phyloP scores from a whole-genome alignment of 129 eudicot species.

The Lonicera japonica region DNA sequence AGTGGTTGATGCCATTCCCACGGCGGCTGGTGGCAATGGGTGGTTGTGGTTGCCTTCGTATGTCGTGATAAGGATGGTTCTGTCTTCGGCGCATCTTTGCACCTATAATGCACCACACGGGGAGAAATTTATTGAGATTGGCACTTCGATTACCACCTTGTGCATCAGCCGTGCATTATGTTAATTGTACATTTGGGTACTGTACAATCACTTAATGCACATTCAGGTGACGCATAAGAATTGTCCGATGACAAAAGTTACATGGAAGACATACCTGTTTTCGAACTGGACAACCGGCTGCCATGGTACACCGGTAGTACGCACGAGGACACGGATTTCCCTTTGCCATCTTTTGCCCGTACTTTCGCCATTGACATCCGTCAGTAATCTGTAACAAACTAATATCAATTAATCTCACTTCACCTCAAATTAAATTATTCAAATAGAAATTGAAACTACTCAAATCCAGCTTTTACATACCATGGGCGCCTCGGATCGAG shows the following conservation, averaged over 20 bases:
- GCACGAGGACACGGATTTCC: constrained; percentile 74
- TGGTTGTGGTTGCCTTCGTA: constrained; percentile 46
- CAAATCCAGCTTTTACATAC: constrained; percentile 12
- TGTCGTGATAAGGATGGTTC: constrained; percentile 32
- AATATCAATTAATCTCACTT: neutral
- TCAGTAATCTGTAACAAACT: constrained; percentile 34
- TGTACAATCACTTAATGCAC: too few species aligned
- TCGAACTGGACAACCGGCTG: constrained; percentile 55
- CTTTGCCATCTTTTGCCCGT: constrained; percentile 59
- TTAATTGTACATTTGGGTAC: too few species aligned
- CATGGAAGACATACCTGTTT: constrained; percentile 34
- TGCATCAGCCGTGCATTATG: too few species aligned
- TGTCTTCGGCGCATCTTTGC: constrained; percentile 42
- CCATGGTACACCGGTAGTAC: constrained; percentile 62
- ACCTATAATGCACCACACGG: constrained; percentile 9
- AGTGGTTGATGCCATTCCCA: constrained; percentile 43
- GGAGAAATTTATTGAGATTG: too few species aligned
- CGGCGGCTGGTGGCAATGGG: constrained; percentile 39
- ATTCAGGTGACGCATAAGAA: too few species aligned
- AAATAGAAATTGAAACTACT: neutral
- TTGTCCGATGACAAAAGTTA: too few species aligned
- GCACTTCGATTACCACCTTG: too few species aligned
- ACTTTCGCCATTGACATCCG: constrained; percentile 64
- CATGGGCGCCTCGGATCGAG: constrained; percentile 49
- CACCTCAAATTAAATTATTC: neutral